Percentiles rank a stretch among this genome's conserved stretches.
Conservation (phyloP, 2,329 filamentous ascomycete genomes). For the Zasmidium angulare region DNA sequence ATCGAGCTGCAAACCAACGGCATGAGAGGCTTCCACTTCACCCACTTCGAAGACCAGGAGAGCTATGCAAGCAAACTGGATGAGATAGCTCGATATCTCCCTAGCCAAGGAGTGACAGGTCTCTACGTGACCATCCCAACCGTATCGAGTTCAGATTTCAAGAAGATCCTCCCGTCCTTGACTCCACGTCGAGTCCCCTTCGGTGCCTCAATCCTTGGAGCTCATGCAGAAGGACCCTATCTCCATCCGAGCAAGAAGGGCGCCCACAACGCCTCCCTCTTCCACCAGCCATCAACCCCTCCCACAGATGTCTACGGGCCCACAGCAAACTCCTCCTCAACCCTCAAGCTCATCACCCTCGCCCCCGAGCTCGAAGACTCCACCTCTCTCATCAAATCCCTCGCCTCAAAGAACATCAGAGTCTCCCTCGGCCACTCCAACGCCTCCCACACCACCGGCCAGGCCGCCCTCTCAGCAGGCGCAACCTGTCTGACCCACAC, state of each 20-base stretch:
- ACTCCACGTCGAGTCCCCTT: constrained; percentile 42
- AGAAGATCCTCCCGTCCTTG: constrained; percentile 50
- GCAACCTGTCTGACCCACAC: constrained; percentile 56
- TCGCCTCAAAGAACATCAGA: constrained; percentile 43
- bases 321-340: constrained; percentile 36
- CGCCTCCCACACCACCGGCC: constrained; percentile 49
- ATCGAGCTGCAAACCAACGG: constrained; percentile 58
- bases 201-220: constrained; percentile 54
- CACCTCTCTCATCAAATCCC: constrained; percentile 41
- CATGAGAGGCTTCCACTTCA: constrained; percentile 55
- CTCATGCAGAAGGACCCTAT: constrained; percentile 59
- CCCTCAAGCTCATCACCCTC: constrained; percentile 52
- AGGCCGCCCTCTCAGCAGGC: constrained; percentile 47
- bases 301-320: constrained; percentile 48
- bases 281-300: constrained; percentile 39
- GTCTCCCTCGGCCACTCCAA: constrained; percentile 54
- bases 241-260: constrained; percentile 55
- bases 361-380: constrained; percentile 53
- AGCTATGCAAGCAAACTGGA: constrained; percentile 47
- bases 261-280: constrained; percentile 51
- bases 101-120: constrained; percentile 52
- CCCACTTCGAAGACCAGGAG: constrained; percentile 45
- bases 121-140: constrained; percentile 58
- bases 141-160: constrained; percentile 47
- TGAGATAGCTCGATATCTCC: constrained; percentile 50